Base-by-base conservation (phyloP, 495 filamentous ascomycete genomes). In the Trichoderma gamsii region DNA sequence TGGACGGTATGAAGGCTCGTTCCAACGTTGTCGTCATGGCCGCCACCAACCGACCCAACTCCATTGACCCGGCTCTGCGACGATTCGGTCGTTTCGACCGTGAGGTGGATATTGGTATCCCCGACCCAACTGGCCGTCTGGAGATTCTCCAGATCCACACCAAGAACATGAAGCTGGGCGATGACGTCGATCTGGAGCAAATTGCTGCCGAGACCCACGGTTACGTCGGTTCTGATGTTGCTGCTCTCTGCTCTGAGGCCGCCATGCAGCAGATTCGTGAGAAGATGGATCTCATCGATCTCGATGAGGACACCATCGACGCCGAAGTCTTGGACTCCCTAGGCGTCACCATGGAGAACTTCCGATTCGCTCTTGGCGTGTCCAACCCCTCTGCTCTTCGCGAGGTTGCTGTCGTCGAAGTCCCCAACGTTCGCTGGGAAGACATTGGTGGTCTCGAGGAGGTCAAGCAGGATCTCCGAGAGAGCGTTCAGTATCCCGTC, bases 181-280 rank as follows among this genome's bases (percentile, higher is more conserved):
- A 97, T 61, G 95, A 98, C 76, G 95, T 99, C 52, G 95, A 99
- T 76, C 89, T 99, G 25, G 93, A 97, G 83, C 88, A 92, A 73
- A 97, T 99, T 74, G 96, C 95, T 46, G 88, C 96, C 46, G 96
- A 99, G 84, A 99, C 95, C 65, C 95, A 99, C 82, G 95, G 95
- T 83, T 98, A 97, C 73, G 95, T 99, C 77, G 95, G 95, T 81
- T 98, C 95, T 44, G 95, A 99, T 89, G 81, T 99, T 76, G 95
- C 95, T 49, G 96, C 95, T n/a, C 90, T 99, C 68, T 99, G 95
- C 83, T 98, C 95, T 13, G 95, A 99, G 80, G 95, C 96, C 77
- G 95, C 95, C 68, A 98, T 99, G 95, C 96, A 99, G 80, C 96
- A 98, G 81, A 99, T 99, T 77, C 92, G 95, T 81, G 95, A 99